These are phyloP conservation scores for Penicillium tannophilum DNA, from an alignment of 495 filamentous ascomycete species.

Conservation along the genomic window DNA sequence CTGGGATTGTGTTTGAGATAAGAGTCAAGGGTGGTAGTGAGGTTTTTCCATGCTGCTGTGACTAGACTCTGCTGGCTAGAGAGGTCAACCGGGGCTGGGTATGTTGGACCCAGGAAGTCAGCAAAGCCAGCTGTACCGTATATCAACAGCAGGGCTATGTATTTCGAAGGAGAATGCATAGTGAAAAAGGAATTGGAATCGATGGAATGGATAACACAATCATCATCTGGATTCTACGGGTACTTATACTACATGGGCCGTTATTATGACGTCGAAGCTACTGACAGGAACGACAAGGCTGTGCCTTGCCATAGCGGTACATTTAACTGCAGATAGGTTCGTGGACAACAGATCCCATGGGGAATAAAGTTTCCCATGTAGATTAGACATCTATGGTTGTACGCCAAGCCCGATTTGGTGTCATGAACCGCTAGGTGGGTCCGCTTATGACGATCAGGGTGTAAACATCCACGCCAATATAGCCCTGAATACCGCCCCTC, in stretches of 20 bases:
- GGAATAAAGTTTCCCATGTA: neutral
- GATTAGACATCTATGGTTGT: neutral
- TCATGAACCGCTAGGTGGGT: neutral
- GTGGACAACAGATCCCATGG: neutral
- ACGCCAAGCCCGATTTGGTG: neutral
- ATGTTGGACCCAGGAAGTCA: constrained; percentile 36
- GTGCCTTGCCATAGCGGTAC: neutral
- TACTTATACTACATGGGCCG: neutral
- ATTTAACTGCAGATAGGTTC: neutral
- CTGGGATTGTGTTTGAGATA: constrained; percentile 3
- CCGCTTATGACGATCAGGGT: neutral
- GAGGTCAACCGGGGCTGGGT: constrained; percentile 41
- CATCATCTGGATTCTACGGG: neutral
- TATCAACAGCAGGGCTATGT: neutral
- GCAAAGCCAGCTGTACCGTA: constrained; percentile 20
- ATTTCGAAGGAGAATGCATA: neutral
- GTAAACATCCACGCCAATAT: neutral
- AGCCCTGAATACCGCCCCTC: neutral
- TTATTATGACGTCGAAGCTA: neutral
- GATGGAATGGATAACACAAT: neutral
- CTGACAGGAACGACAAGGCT: neutral
- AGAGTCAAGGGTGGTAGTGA: constrained; percentile 34
- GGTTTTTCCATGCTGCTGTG: constrained; percentile 30
- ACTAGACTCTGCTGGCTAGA: constrained; percentile 38
- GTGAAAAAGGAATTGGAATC: neutral